Base-by-base conservation (phyloP, 2,329 filamentous ascomycete species). In the Diaporthe australafricana region DNA sequence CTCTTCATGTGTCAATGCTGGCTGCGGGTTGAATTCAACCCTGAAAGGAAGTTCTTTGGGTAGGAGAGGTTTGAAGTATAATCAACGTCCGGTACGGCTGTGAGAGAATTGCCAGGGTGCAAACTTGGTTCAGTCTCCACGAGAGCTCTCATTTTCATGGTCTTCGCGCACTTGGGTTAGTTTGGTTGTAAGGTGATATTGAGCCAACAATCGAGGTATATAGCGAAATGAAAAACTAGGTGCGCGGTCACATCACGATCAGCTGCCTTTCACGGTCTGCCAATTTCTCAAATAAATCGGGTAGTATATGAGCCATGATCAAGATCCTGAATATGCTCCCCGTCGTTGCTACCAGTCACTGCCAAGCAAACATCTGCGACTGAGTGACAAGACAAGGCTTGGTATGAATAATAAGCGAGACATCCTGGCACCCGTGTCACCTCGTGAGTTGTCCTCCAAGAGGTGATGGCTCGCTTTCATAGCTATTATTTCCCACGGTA, bases 1-100 rank as follows among this genome's bases (percentile, higher is more conserved):
- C 5, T 75, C 76, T 12, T 68, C 75, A 8, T 78, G 77, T 70
- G 73, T 74, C 20, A 52, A 75, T 16, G 75, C 75, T 7, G 75
- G 76, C 11, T 78, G 77, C 16, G 76, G 76, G 12, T 67, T 77
- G 53, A 75, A 70, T 16, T 48, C 45, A 27, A 65, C 20, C 30
- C 11, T 6, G 0, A 50, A 35, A 9, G 27, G 27, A 12, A 25
- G 30, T 1, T 0, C 16, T 16, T 20, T 50, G 42, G 45, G 45
- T 1, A 35, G 45, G 45, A 65, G 60, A n/a, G 25, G 25, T 14
- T 12, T 3, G 11, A 50, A 65, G 6, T 38, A 65, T 8, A 38
- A 65, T 25, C 27, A 50, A 7, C 60, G 22, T 12, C 45, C 45
- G 3, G 42, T 50, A 12, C 30, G 45, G 60, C 30, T 42, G 22